phyloP scores from a whole-genome alignment of 768 basidiomycete genomes.

The Phanerodontia chrysosporium region DNA sequence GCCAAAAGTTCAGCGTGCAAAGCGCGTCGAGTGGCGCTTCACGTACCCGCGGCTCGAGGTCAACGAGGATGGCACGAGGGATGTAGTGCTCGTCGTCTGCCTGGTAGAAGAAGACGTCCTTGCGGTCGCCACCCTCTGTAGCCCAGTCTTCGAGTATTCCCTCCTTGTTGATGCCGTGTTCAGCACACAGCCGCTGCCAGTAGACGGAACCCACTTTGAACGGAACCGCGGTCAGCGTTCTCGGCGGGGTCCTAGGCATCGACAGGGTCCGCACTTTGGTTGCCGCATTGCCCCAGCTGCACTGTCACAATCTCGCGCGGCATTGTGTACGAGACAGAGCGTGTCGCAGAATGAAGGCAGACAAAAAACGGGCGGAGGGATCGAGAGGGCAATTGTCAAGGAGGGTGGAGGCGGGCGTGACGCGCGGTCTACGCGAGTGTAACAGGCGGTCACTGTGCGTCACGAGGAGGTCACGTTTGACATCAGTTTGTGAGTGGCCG shows the following conservation, averaged over 20 bases:
- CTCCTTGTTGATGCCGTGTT: constrained; percentile 95
- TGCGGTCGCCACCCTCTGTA: constrained; percentile 90
- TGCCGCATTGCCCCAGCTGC: constrained; percentile 89
- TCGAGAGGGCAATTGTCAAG: not conserved
- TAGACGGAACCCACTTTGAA: constrained; percentile 88
- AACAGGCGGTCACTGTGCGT: constrained; percentile 7
- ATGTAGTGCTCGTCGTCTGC: constrained; percentile 99
- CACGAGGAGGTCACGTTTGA: constrained; percentile 3
- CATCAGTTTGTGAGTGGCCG: constrained; percentile 3
- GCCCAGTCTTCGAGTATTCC: constrained; percentile 98
- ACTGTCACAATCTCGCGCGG: constrained; percentile 82
- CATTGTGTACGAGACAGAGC: constrained; percentile 35
- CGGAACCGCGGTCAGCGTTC: constrained; percentile 16
- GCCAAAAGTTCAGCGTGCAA: not conserved
- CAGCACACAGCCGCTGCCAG: constrained; percentile 97
- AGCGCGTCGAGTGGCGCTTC: not conserved
- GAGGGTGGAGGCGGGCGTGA: constrained; percentile 9
- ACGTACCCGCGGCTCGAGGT: constrained; percentile 91
- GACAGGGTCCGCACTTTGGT: constrained; percentile 62
- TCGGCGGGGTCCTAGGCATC: constrained; percentile 10
- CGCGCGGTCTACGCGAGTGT: constrained; percentile 10
- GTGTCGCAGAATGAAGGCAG: not conserved
- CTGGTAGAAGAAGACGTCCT: constrained; percentile 99
- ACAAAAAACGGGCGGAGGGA: not conserved
- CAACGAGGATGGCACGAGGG: constrained; percentile 92